Evolutionary conservation across 139 green algal genomes (phyloP).

Genomic region (Chlorella ohadii): DNA sequence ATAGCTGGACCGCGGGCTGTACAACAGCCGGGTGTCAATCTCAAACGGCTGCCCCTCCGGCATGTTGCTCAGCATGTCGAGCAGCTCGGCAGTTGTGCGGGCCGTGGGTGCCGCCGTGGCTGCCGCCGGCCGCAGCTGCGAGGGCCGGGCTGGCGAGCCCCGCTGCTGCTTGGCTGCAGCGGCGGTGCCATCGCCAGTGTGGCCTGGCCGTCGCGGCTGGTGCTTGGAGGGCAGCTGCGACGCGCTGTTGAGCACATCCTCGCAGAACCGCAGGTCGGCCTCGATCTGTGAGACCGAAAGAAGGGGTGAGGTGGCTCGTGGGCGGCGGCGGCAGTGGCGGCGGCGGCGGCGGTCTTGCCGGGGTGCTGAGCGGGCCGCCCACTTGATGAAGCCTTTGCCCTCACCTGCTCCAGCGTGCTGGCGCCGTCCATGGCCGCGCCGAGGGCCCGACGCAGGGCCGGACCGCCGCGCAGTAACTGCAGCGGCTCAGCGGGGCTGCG

Average conservation of each 20-base stretch:
- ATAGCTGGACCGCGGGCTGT: slow-evolving; percentile 34
- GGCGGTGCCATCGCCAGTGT: background rate
- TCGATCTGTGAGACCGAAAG: slow-evolving; percentile 29
- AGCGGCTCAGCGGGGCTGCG: background rate
- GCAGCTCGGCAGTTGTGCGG: slow-evolving; percentile 58
- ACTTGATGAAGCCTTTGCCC: no score
- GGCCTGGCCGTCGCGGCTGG: background rate
- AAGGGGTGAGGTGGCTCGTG: background rate
- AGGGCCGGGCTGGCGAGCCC: background rate
- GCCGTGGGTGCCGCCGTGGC: background rate
- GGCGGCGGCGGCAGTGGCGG: background rate
- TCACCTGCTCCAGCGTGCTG: slow-evolving; percentile 2
- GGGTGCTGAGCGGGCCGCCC: background rate
- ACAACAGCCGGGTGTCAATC: slow-evolving; percentile 35
- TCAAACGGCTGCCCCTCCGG: slow-evolving; percentile 59
- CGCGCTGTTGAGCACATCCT: slow-evolving; percentile 19
- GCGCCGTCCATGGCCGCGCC: background rate
- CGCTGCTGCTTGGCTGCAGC: background rate
- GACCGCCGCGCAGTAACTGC: background rate
- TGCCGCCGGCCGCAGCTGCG: background rate
- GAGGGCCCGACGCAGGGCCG: background rate
- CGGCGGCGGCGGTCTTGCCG: background rate
- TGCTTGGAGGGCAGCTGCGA: background rate
- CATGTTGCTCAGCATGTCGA: slow-evolving; percentile 56
- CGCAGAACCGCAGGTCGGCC: slow-evolving; percentile 33